Base-by-base conservation (phyloP, 768 basidiomycete genomes). In the Albatrellus ellisii region DNA sequence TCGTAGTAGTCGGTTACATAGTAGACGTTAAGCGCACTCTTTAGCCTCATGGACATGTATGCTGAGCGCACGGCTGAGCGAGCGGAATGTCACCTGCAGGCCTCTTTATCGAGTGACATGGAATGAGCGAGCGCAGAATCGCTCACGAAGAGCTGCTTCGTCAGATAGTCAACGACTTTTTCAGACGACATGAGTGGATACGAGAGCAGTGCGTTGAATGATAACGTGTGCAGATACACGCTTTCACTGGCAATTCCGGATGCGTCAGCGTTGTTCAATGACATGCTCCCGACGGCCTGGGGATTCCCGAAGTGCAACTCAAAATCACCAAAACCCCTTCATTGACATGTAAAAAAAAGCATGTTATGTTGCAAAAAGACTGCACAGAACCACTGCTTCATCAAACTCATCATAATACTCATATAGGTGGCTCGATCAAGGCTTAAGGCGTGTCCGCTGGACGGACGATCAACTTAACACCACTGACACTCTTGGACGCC, bases 21-120 rank as follows among this genome's bases (percentile, higher is more conserved):
- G 14, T 22, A 4, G 21, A 1, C 14, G 11, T 22, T 15, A 7
- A 14, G 38, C 70, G 52, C 46, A 87, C 86, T 77, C 79, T 56
- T 87, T 89, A 15, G 86, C 85, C 27, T 61, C 61, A 57, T 86
- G 83, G 52, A 87, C 83, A 52, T 87, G 79, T 41, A 88, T 66
- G 0, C 66, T 65, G 33, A 84, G 66, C 29, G 72, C 73, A 48
- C 82, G 71, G 52, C 86, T 87, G 37, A 89, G 65, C 4, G 73
- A 77, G 27, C 85, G 72, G 57, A 74, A 89, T 4, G 86, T 89
- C 44, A 89, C 81, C 85, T 88, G 18, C 17, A 14, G 12, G 20
- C 14, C n/a, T 21, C 15, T 18, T 36, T 18, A 36, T 10, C 2
- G 21, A 24, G 14, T 6, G n/a, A 12, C 21, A 12, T 3, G 34